A percentile compares a stretch with the other conserved stretches of the same genome.
These are phyloP conservation scores for Lepidopterella palustris DNA, from an alignment of 495 filamentous ascomycete genomes.

Conservation along the genomic window DNA sequence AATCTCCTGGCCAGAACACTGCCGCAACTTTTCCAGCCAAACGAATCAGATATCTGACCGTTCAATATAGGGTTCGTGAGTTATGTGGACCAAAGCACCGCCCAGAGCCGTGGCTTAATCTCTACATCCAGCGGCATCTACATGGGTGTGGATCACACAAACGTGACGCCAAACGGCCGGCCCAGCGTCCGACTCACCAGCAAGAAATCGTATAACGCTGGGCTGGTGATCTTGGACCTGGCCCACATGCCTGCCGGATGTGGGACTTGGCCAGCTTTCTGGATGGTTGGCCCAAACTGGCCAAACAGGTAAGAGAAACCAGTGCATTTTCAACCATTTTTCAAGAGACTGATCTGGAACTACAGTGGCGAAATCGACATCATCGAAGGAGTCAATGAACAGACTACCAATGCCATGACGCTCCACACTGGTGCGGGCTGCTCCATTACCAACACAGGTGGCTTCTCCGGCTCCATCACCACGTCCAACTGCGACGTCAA, in stretches of 20 bases:
- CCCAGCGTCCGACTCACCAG: conserved; percentile 36
- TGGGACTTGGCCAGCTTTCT: conserved; percentile 41
- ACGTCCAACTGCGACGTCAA: conserved; percentile 33
- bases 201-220: conserved; percentile 35
- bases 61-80: conserved; percentile 37
- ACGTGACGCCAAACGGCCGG: conserved; percentile 30
- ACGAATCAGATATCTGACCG: no score
- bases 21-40: no score
- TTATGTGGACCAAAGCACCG: conserved; percentile 31
- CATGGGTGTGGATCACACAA: conserved; percentile 34
- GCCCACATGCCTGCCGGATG: conserved; percentile 39
- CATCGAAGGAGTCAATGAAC: conserved; percentile 34
- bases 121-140: conserved; percentile 13
- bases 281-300: conserved; percentile 39
- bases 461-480: conserved; percentile 23
- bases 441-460: conserved; percentile 15
- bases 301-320: conserved; percentile 26
- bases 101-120: conserved; percentile 29
- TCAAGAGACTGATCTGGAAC: neutral
- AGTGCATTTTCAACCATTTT: neutral
- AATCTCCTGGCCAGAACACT: neutral
- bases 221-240: conserved; percentile 36
- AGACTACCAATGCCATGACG: conserved; percentile 32
- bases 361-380: conserved; percentile 38
- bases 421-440: conserved; percentile 34